Evolutionary conservation across 1,284 basidiomycete species (phyloP).

Genomic region (Microstroma glucosiphilum): DNA sequence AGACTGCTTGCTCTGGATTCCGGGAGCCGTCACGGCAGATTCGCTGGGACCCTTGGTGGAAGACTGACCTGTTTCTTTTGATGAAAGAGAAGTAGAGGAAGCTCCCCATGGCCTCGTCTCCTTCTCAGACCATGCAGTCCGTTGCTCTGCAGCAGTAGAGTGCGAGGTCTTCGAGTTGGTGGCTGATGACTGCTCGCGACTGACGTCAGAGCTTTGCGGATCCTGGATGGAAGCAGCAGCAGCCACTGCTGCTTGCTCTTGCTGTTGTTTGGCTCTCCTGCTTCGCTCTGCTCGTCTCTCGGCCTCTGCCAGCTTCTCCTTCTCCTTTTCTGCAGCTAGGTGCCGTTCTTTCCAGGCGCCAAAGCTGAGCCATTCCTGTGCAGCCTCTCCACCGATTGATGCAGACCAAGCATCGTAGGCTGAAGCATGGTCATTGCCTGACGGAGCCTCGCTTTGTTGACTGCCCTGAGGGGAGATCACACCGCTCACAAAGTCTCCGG

Average conservation of each 20-base stretch:
- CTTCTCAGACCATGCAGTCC: neutral
- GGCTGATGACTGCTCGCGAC: neutral
- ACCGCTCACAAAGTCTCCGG: neutral
- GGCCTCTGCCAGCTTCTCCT: constrained; percentile 5
- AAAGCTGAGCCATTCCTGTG: constrained; percentile 14
- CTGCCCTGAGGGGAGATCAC: too few relatives aligned
- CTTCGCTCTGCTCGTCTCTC: constrained; percentile 5
- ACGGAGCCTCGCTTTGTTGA: neutral
- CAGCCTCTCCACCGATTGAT: constrained; percentile 14
- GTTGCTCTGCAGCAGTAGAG: neutral
- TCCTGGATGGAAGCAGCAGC: neutral
- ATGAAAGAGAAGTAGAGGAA: neutral
- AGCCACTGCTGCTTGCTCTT: neutral
- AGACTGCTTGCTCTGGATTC: neutral
- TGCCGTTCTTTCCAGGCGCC: constrained; percentile 9
- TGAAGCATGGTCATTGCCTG: neutral
- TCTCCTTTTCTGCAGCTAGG: constrained; percentile 6
- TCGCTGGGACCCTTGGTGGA: neutral
- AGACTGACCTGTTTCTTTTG: neutral
- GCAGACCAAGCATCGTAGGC: constrained; percentile 15
- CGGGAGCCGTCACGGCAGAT: neutral
- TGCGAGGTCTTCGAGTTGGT: neutral
- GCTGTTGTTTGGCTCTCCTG: neutral
- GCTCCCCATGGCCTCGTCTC: neutral
- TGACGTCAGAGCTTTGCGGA: neutral